Base-by-base conservation (phyloP, 257 asterid genomes). In the Solanum ossicruentum region DNA sequence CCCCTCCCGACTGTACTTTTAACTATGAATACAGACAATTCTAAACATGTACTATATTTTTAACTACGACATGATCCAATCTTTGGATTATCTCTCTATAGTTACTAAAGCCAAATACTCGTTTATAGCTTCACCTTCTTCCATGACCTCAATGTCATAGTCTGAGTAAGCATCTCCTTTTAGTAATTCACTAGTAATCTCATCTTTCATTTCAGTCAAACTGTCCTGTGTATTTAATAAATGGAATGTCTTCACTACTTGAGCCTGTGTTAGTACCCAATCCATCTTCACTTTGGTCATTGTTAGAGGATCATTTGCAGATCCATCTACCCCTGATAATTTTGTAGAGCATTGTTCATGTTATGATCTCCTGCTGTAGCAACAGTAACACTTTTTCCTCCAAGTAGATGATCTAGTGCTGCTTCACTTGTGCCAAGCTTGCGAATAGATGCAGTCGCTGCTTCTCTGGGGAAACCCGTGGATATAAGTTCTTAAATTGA, bases 51-150 rank as follows among this genome's bases (percentile, higher is more conserved):
- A 45, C 6, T n/a, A 12, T 73, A 73, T 60, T 73, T 21, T 12
- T 21, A 21, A 73, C 58, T 73, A 73, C 1, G 81, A 47, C 4
- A 47, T 47, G 15, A 51, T 21, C 41, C 15, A 13, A 47, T 21
- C 15, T 75, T 41, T 75, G 49, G 21, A 10, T 75, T 77, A 77
- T 26, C 63, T 77, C 82, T 4, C 82, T 23, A 26, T 78, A 80
- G 41, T 84, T 8, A 95, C 86, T 87, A 93, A 79, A 85, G 97
- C 93, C 84, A 96, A 65, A 71, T 95, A 96, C 90, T 95, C 95
- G 1, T 80, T 84, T 60, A 96, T 92, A 56, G 98, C 97, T 91
- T 96, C 98, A 58, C 98, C 98, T 93, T 95, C 98, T 87, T 91
- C 91, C 0, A 89, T 87, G 43, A 95, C 92, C 52, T 95, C 95